Percentiles rank a stretch among this genome's conserved stretches.
These are phyloP conservation scores for Pleurotus eryngii DNA, from an alignment of 768 basidiomycete genomes.

Conservation along the genomic window DNA sequence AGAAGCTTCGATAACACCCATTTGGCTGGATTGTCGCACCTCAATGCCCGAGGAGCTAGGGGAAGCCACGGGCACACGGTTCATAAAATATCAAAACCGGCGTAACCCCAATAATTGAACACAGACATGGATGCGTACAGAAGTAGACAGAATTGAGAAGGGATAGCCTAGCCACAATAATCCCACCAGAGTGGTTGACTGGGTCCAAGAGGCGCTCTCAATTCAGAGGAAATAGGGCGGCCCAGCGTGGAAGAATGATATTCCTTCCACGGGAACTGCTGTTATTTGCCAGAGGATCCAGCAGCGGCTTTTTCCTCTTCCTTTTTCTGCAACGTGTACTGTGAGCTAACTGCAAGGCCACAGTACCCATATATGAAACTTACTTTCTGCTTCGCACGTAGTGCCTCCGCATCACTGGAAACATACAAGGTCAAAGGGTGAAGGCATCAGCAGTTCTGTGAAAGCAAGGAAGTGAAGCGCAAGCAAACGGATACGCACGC, in stretches of 20 bases:
- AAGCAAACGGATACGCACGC: conserved; percentile 45
- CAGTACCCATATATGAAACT: conserved; percentile 10
- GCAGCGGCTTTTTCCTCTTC: conserved; percentile 43
- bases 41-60: not conserved
- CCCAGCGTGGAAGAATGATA: conserved; percentile 2
- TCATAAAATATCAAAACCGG: not conserved
- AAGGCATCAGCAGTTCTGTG: conserved; percentile 6
- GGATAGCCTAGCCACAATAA: too few species aligned
- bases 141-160: not conserved
- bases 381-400: conserved; percentile 81
- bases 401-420: conserved; percentile 67
- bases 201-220: not conserved
- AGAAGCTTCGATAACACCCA: not conserved
- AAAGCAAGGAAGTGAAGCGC: conserved; percentile 1
- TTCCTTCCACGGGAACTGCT: conserved; percentile 11
- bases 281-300: conserved; percentile 33
- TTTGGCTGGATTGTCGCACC: not conserved
- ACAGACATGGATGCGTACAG: not conserved
- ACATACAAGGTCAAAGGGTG: conserved; percentile 18
- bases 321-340: conserved; percentile 41
- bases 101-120: not conserved
- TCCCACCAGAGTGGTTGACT: too few species aligned
- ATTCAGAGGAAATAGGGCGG: not conserved
- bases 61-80: not conserved
- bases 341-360: not conserved